phyloP scores from a whole-genome alignment of 139 green algal species.

The Closterium sp. region DNA sequence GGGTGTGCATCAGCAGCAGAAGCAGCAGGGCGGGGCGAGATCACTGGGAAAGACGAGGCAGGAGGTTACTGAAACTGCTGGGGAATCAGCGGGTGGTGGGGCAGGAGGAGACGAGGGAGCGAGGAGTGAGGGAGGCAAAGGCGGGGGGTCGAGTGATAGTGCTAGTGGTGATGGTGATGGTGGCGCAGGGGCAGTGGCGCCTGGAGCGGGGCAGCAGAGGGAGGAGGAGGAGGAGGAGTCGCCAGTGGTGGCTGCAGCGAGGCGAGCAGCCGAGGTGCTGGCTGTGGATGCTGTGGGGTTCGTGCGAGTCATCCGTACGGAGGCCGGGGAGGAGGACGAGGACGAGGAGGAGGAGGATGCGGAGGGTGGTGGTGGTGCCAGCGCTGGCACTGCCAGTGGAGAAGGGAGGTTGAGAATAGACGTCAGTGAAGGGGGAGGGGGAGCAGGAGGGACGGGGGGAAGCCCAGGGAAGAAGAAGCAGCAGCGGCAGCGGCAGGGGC shows the following conservation, averaged over 20 bases:
- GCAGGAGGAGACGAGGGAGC: background rate
- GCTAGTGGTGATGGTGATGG: background rate
- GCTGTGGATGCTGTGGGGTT: constrained; percentile 20
- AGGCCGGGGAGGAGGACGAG: background rate
- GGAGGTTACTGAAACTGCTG: too few species aligned
- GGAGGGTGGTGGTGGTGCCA: background rate
- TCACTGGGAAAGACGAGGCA: background rate
- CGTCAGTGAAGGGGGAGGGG: background rate
- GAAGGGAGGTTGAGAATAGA: background rate
- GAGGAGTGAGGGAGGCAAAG: background rate
- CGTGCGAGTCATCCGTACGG: background rate
- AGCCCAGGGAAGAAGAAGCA: background rate
- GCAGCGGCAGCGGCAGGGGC: background rate
- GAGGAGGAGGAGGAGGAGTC: background rate
- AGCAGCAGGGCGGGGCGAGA: background rate
- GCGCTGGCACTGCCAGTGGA: background rate
- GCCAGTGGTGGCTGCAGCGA: background rate
- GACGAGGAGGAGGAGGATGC: background rate
- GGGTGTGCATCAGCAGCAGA: background rate
- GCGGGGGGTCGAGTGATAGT: background rate
- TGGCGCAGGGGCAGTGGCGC: background rate
- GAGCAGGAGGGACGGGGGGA: background rate
- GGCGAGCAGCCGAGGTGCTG: constrained; percentile 20
- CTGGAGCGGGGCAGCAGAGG: background rate
- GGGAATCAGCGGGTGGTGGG: background rate